Conservation (phyloP, 2,329 filamentous ascomycete genomes). For the Claviceps fusiformis region DNA sequence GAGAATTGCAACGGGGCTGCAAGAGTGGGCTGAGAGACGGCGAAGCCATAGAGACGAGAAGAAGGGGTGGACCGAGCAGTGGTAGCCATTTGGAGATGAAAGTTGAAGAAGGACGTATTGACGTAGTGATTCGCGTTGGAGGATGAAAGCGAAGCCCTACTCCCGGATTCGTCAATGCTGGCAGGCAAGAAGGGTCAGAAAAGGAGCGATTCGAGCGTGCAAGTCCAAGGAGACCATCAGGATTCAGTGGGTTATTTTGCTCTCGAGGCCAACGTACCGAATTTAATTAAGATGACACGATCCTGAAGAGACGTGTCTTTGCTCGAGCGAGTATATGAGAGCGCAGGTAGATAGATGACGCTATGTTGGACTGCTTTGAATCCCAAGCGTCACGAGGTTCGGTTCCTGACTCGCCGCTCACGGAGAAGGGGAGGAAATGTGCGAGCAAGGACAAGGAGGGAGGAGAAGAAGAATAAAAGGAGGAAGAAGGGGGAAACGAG, state of each 20-base stretch:
- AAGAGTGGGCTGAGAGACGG: slow-evolving; percentile 43
- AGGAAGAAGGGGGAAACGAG: no score
- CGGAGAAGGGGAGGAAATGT: background rate
- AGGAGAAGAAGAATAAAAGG: no score
- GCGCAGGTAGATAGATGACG: background rate
- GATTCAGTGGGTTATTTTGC: background rate
- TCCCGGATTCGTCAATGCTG: background rate
- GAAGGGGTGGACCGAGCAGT: slow-evolving; percentile 7
- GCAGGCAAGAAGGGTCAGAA: background rate
- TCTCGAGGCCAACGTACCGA: background rate
- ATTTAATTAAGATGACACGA: background rate
- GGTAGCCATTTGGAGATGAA: slow-evolving; percentile 14
- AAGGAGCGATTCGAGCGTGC: background rate
- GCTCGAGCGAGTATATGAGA: background rate
- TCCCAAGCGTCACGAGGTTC: no score
- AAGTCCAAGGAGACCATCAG: background rate
- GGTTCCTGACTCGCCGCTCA: no score
- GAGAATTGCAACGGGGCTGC: slow-evolving; percentile 50
- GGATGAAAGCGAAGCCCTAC: slow-evolving; percentile 1
- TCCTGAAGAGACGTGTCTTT: background rate
- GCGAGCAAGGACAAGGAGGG: no score
- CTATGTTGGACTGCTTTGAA: background rate
- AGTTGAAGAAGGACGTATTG: background rate
- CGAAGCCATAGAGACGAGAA: slow-evolving; percentile 35
- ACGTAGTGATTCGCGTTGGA: background rate